Evolutionary conservation across 2,329 filamentous ascomycete genomes (phyloP).

Genomic region (Phialophora chinensis): DNA sequence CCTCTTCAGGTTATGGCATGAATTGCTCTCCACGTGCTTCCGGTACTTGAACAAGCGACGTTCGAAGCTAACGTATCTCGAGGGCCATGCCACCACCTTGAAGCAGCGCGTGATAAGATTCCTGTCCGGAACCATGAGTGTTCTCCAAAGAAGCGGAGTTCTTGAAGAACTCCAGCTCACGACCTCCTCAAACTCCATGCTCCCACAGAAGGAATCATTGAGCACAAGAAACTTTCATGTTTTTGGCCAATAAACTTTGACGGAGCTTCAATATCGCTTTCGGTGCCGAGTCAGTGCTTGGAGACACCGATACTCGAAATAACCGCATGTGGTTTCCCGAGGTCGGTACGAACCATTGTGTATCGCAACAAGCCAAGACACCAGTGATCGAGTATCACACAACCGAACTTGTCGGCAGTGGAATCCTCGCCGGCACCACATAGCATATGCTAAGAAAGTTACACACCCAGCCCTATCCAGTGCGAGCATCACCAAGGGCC

Average conservation of each 20-base stretch:
- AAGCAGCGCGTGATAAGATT: neutral
- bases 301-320: neutral
- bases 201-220: neutral
- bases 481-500: neutral
- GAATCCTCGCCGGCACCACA: neutral
- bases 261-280: neutral
- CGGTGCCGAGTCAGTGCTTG: neutral
- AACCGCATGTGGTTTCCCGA: neutral
- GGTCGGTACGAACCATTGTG: neutral
- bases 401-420: neutral
- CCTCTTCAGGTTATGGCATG: neutral
- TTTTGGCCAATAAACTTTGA: neutral
- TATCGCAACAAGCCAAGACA: neutral
- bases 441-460: neutral
- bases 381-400: neutral
- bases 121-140: neutral
- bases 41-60: neutral
- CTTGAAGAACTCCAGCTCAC: neutral
- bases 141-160: neutral
- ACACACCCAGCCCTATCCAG: neutral
- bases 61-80: neutral
- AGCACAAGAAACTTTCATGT: neutral
- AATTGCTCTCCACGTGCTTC: neutral
- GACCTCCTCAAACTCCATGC: neutral
- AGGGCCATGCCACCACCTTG: neutral